phyloP scores from a whole-genome alignment of 1,139 yeast species.

The Geotrichum aggregatum region DNA sequence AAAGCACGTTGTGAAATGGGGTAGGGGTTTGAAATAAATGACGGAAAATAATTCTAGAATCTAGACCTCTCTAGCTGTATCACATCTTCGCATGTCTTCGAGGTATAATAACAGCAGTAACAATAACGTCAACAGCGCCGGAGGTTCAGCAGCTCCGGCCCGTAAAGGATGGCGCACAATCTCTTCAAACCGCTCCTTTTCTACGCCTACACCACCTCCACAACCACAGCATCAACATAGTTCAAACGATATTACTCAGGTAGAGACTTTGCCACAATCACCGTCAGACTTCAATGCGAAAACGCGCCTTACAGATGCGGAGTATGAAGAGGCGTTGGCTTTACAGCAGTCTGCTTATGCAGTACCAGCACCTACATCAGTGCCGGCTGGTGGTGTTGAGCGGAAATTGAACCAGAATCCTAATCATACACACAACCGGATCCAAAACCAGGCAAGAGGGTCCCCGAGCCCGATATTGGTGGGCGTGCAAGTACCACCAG shows the following conservation, averaged over 20 bases:
- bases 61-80: too few species aligned
- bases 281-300: constrained; percentile 6
- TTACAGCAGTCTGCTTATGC: constrained; percentile 33
- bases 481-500: too few species aligned
- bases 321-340: constrained; percentile 31
- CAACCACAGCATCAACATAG: background rate
- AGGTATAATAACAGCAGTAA: background rate
- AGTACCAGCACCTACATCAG: constrained; percentile 9
- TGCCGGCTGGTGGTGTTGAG: background rate
- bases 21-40: too few species aligned
- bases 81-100: too few species aligned
- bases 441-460: background rate
- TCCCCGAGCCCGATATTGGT: too few species aligned
- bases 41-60: too few species aligned
- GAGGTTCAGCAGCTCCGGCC: background rate
- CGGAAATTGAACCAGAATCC: background rate
- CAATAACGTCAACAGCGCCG: background rate
- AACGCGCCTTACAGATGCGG: constrained; percentile 23
- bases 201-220: constrained; percentile 2
- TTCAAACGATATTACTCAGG: too few species aligned
- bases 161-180: constrained; percentile 10
- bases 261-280: too few species aligned
- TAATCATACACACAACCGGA: too few species aligned
- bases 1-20: too few species aligned
- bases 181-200: background rate